phyloP scores from a whole-genome alignment of 164 flowering plant species.

The Sextonia rubra region DNA sequence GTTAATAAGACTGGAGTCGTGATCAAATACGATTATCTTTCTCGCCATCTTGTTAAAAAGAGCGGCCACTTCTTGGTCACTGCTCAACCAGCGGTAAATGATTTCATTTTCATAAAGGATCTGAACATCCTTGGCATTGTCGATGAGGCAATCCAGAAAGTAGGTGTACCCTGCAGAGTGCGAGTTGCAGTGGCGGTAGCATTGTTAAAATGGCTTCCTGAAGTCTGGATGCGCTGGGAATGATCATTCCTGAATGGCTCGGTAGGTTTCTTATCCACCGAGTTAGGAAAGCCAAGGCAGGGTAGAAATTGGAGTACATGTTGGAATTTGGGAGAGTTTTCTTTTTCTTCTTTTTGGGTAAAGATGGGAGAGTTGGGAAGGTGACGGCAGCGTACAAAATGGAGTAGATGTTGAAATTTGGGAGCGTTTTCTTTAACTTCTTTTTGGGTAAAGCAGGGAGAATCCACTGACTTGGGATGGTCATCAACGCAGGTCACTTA shows the following conservation, averaged over 20 bases:
- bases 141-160: conserved; percentile 4
- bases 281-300: no score
- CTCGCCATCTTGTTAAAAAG: background rate
- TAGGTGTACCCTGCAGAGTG: background rate
- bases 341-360: no score
- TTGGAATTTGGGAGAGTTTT: no score
- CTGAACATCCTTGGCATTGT: no score
- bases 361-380: background rate
- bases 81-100: background rate
- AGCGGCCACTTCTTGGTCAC: background rate
- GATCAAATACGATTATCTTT: background rate
- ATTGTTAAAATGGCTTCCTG: conserved; percentile 3
- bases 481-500: no score
- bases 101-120: background rate
- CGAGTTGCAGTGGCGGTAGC: no score
- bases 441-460: no score
- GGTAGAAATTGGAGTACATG: no score
- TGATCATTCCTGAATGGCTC: background rate
- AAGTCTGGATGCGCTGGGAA: background rate
- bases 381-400: background rate
- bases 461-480: no score
- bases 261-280: background rate
- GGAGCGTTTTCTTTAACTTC: background rate
- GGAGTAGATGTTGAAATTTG: background rate
- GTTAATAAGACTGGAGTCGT: background rate